Evolutionary conservation across 306 rosid species (phyloP), one percentile per base, ranked within the genome.

Genomic region (Rosa chinensis): DNA sequence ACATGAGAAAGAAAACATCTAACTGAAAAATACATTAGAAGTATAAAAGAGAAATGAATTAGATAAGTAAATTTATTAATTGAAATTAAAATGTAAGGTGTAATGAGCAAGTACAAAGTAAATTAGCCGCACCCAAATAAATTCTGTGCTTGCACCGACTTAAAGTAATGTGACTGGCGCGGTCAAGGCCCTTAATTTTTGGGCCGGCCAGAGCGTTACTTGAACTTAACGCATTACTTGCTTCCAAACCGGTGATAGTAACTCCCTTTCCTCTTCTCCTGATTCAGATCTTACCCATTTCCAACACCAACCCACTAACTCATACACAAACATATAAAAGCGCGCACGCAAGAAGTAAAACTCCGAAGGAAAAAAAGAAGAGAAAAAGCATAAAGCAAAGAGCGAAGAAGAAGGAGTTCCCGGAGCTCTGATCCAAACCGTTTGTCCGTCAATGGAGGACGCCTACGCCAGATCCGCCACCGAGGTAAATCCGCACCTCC

Each of bases 401-500:
- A 50, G 37, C 18, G 32, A 28, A 1, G 28, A 25, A 43, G 78
- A 13, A 32, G 16, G 25, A 44, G 45, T 13, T 25, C 52, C 39
- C 45, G 10, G 3, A 44, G 28, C 75, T 82, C 67, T 74, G 87
- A 87, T 88, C 90, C 85, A 82, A 78, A n/a, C 45, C 44, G 79
- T 72, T 63, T 81, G 62, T 81, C 78, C 77, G 45, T 43, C 66
- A 62, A 92, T 92, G 99, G 99, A 95, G 73, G 92, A 95, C 81
- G 98, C 99, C 72, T 91, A 87, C 79, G 92, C 97, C 87, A 88
- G 96, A 91, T 95, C 99, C 78, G 87, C 89, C 77, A 48, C 87
- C 20, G 96, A 91, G 97, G 99, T 92, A 87, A 64, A 72, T 79
- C 72, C 72, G 35, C 85, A 28, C 50, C 70, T 64, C 42, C 53